Conservation (phyloP, 805 yeast species). For the Nakazawaea peltata region DNA sequence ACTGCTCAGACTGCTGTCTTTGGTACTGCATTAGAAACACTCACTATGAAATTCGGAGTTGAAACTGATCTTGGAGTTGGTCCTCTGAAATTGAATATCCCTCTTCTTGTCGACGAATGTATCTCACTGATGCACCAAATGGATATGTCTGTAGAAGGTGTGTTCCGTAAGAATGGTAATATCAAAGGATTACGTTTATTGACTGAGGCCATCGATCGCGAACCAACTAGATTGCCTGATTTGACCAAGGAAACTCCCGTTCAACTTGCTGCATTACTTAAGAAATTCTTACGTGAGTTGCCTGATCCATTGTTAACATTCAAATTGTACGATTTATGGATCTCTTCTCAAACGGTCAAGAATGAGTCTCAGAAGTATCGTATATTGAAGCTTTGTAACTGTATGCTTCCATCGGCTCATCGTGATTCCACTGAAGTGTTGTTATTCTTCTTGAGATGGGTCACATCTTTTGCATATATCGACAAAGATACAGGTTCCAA, state of each 20-base stretch:
- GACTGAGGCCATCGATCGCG: slow-evolving; percentile 62
- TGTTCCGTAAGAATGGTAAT: slow-evolving; percentile 94
- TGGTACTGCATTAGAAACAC: slow-evolving; percentile 64
- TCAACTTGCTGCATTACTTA: slow-evolving; percentile 87
- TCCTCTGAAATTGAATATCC: slow-evolving; percentile 70
- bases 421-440: slow-evolving; percentile 84
- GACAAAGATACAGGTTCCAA: slow-evolving; percentile 83
- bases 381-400: slow-evolving; percentile 55
- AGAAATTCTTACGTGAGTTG: slow-evolving; percentile 84
- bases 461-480: slow-evolving; percentile 87
- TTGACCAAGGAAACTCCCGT: slow-evolving; percentile 71
- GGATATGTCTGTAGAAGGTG: slow-evolving; percentile 94
- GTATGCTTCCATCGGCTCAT: slow-evolving; percentile 73
- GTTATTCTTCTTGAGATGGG: slow-evolving; percentile 85
- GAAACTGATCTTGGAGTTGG: slow-evolving; percentile 84
- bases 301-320: slow-evolving; percentile 87
- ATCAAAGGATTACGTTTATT: slow-evolving; percentile 72
- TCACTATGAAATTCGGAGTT: slow-evolving; percentile 65
- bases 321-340: slow-evolving; percentile 71
- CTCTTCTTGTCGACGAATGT: slow-evolving; percentile 80
- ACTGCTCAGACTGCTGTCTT: too few relatives aligned
- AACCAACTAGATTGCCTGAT: slow-evolving; percentile 66
- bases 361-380: slow-evolving; percentile 40
- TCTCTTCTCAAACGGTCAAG: slow-evolving; percentile 50
- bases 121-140: slow-evolving; percentile 76